Evolutionary conservation across 1,284 basidiomycete genomes (phyloP).

Genomic region (Boletus coffeatus): DNA sequence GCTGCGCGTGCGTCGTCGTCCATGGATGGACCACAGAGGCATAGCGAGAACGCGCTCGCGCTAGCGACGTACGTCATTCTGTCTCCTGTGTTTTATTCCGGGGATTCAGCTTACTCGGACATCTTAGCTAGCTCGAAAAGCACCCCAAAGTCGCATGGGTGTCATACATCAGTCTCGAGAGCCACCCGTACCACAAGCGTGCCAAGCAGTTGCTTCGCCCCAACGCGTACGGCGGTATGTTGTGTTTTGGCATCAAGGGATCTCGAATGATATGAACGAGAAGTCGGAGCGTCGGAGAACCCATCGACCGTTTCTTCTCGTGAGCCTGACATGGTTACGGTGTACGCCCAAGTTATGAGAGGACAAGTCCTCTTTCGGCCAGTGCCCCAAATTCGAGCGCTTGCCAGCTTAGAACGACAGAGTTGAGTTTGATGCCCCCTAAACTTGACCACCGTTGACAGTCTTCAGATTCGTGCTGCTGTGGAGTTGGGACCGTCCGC

Average conservation of each 20-base stretch:
- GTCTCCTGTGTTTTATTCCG: not conserved
- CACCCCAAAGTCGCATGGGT: constrained; percentile 79
- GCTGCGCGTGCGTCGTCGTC: constrained; percentile 80
- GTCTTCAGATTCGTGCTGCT: not conserved
- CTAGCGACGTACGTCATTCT: constrained; percentile 51
- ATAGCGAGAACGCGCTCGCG: constrained; percentile 69
- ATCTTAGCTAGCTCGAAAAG: constrained; percentile 55
- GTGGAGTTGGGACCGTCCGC: not conserved
- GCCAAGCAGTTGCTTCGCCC: constrained; percentile 59
- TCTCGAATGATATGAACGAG: not conserved
- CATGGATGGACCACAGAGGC: constrained; percentile 83
- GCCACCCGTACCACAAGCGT: constrained; percentile 57
- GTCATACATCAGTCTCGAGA: constrained; percentile 70
- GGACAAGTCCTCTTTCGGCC: not conserved
- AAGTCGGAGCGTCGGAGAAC: not conserved
- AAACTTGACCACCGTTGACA: constrained; percentile 1
- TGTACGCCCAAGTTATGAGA: not conserved
- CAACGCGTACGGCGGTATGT: constrained; percentile 67
- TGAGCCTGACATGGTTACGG: constrained; percentile 4
- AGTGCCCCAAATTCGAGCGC: no score
- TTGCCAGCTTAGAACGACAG: not conserved
- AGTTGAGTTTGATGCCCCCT: constrained; percentile 7
- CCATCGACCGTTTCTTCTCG: not conserved
- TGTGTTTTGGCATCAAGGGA: constrained; percentile 80
- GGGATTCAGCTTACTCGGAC: not conserved